A percentile compares a stretch with the other conserved stretches of the same genome.
phyloP scores from a whole-genome alignment of 2,329 filamentous ascomycete species.

The Clonostachys solani region DNA sequence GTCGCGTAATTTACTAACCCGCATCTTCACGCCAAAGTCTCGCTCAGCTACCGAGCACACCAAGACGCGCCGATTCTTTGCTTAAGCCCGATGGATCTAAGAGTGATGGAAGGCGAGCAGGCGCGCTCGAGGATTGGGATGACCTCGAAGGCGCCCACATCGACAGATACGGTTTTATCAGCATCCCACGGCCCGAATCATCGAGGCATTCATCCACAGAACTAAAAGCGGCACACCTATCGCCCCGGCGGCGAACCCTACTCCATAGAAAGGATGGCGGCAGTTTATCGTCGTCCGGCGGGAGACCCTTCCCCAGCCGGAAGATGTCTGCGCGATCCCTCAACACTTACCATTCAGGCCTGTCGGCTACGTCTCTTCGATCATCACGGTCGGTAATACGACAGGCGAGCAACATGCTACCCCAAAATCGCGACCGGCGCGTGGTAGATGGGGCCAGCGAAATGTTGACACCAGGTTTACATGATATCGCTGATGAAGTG shows the following conservation, averaged over 20 bases:
- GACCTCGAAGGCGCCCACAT: constrained; percentile 57
- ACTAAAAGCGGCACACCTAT: constrained; percentile 33
- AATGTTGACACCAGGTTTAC: constrained; percentile 57
- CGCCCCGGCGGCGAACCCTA: constrained; percentile 41
- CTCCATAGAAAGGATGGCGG: constrained; percentile 28
- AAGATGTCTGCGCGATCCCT: constrained; percentile 56
- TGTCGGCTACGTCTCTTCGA: constrained; percentile 45
- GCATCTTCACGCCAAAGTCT: constrained; percentile 13
- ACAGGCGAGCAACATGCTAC: constrained; percentile 54
- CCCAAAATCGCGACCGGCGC: constrained; percentile 56
- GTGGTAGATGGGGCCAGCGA: constrained; percentile 64
- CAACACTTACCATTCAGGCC: constrained; percentile 50
- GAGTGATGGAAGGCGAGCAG: constrained; percentile 43
- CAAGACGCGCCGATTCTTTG: constrained; percentile 37
- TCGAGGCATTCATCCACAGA: constrained; percentile 37
- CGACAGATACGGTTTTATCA: constrained; percentile 67
- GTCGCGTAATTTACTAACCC: no score
- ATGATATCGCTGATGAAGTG: constrained; percentile 52
- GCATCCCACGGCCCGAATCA: constrained; percentile 29
- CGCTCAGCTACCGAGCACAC: constrained; percentile 25
- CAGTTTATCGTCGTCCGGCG: constrained; percentile 33
- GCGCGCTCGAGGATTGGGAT: constrained; percentile 64
- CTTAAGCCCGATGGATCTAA: constrained; percentile 10
- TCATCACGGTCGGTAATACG: constrained; percentile 52
- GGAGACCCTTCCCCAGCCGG: constrained; percentile 39